Conservation (phyloP, 768 basidiomycete genomes). For the Fomitopsis pulvina region DNA sequence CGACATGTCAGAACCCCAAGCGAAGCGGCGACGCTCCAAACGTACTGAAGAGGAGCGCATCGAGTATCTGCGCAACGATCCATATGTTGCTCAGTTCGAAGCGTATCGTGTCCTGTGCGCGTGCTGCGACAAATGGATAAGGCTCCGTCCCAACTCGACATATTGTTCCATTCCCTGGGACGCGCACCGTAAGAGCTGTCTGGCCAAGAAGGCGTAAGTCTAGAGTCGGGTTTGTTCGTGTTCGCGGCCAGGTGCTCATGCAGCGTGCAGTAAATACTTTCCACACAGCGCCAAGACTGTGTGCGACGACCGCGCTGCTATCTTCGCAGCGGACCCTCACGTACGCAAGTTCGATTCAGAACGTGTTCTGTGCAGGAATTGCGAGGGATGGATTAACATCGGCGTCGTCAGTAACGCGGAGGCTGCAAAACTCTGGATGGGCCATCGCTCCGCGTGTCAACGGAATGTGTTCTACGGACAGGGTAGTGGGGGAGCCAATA, state of each 20-base stretch:
- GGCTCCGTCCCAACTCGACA: constrained; percentile 78
- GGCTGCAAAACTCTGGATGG: constrained; percentile 60
- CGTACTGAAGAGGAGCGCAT: constrained; percentile 75
- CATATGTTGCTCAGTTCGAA: constrained; percentile 76
- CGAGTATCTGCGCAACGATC: constrained; percentile 59
- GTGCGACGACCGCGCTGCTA: constrained; percentile 51
- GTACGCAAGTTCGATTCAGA: constrained; percentile 74
- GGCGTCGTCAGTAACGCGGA: constrained; percentile 51
- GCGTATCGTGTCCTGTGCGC: constrained; percentile 75
- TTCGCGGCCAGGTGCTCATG: neutral
- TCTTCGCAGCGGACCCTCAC: constrained; percentile 59
- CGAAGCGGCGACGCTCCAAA: constrained; percentile 66
- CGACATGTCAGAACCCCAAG: constrained; percentile 16
- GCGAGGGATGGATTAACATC: constrained; percentile 62
- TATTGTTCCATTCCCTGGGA: constrained; percentile 90
- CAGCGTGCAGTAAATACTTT: constrained; percentile 1
- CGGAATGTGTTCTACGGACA: constrained; percentile 20
- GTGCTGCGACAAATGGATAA: constrained; percentile 80
- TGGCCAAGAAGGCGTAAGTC: constrained; percentile 70
- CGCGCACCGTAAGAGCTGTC: constrained; percentile 76
- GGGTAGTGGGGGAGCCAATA: neutral
- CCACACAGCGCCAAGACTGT: constrained; percentile 14
- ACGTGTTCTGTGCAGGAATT: constrained; percentile 60
- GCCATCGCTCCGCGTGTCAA: constrained; percentile 53
- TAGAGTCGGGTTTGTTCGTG: neutral